A percentile compares a stretch with the other conserved stretches of the same genome.
Evolutionary conservation across 495 filamentous ascomycete genomes (phyloP).

Genomic region (Clavariopsis aquatica): DNA sequence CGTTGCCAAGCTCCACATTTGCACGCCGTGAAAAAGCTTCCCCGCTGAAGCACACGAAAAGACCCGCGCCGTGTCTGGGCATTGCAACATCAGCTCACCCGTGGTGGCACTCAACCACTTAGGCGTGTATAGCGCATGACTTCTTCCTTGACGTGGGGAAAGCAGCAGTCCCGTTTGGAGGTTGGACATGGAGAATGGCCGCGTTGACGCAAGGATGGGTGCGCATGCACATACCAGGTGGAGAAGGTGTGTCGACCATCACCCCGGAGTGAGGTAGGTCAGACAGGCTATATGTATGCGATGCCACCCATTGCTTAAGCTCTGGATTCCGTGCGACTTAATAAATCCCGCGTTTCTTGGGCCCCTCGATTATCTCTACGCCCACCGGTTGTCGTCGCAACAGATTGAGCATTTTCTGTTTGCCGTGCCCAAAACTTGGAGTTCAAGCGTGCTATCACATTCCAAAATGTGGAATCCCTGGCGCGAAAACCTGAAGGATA

Average conservation of each 20-base stretch:
- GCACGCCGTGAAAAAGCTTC: conserved; percentile 13
- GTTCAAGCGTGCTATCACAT: neutral
- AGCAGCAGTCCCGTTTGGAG: neutral
- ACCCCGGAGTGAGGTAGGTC: neutral
- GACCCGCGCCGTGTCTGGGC: conserved; percentile 26
- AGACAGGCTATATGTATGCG: conserved; percentile 4
- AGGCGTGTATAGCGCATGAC: neutral
- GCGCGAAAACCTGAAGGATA: conserved; percentile 36
- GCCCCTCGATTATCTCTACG: neutral
- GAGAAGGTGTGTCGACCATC: neutral
- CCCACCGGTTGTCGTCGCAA: neutral
- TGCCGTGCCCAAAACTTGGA: neutral
- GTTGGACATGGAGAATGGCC: neutral
- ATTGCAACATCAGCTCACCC: conserved; percentile 17
- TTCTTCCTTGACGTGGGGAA: neutral
- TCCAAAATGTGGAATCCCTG: conserved; percentile 19
- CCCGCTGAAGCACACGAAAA: conserved; percentile 25
- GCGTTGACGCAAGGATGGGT: neutral
- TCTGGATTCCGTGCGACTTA: neutral
- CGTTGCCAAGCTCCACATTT: conserved; percentile 21
- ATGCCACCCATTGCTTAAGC: neutral
- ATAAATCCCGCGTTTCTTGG: neutral
- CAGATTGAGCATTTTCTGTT: neutral
- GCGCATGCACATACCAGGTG: neutral
- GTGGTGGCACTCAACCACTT: conserved; percentile 6